Evolutionary conservation across 164 flowering plant species (phyloP), one percentile per base, ranked within the genome.

Genomic region (Stephania cephalantha): DNA sequence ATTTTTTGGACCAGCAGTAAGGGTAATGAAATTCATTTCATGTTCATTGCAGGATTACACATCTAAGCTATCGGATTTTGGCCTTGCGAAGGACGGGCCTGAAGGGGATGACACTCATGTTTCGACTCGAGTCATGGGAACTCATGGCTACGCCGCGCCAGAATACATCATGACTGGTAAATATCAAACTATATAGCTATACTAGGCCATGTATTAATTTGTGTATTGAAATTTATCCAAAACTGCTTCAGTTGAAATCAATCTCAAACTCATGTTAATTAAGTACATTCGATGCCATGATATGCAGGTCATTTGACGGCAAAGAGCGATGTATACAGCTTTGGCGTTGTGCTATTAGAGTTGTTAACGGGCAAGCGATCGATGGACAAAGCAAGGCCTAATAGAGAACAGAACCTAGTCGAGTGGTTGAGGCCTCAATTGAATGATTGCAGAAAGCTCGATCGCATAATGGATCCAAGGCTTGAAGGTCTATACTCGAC

Each of bases 81-180:
- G 98, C 68, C 79, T 93, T 22, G 98, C 98, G 0, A 93, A 80
- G 63, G 95, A 93, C 30, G 97, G 97, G 5, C 97, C 95, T 0
- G 87, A 87, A 76, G 97, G 88, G 31, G 94, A 89, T 44, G 82
- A 93, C 0, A 86, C 91, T 0, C 94, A 91, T 75, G 85, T 93
- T 5, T 79, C 95, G 2, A 90, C 97, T 0, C 82, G 94, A 1
- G 86, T 95, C 7, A 90, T 95, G 95, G 98, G 98, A 13, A 95
- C 98, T 0, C 84, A 89, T 7, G 98, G 98, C 74, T 95, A 95
- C 31, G 97, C 94, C 12, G 98, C 98, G 6, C 98, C 97, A 0
- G 98, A 95, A 61, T 95, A 93, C 66, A 70, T 93, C 52, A 86
- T 79, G 86, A 88, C 95, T 22, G 96, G 96, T 87, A 78, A 71